Percentiles rank a stretch among this genome's conserved stretches.
These are phyloP conservation scores for Truncatella angustata DNA, from an alignment of 2,329 filamentous ascomycete genomes.

Conservation along the genomic window DNA sequence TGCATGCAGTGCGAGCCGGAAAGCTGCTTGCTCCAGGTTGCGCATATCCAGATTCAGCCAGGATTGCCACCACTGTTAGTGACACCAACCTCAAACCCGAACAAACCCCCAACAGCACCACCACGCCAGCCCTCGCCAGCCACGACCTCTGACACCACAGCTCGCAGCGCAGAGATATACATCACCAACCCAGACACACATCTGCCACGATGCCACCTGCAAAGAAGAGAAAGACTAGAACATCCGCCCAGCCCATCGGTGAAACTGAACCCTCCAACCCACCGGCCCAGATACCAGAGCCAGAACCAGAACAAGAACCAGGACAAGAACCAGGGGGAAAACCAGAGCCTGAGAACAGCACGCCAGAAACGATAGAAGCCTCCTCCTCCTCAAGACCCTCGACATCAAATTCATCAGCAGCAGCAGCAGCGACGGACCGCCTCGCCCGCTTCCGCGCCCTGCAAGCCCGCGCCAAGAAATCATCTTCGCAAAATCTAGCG, in stretches of 20 bases:
- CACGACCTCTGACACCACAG: too few species aligned
- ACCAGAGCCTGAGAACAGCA: slow-evolving; percentile 5
- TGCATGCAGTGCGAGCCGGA: too few species aligned
- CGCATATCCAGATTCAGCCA: too few species aligned
- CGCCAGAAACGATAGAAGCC: neutral
- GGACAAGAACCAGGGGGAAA: slow-evolving; percentile 18
- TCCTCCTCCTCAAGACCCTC: neutral
- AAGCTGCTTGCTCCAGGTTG: too few species aligned
- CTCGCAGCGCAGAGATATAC: neutral
- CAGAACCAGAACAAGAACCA: slow-evolving; percentile 12
- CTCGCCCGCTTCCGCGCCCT: slow-evolving; percentile 84
- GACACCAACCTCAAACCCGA: neutral
- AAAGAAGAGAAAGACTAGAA: slow-evolving; percentile 42
- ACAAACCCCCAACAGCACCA: slow-evolving; percentile 4
- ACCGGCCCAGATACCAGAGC: slow-evolving; percentile 9
- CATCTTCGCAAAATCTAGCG: slow-evolving; percentile 72
- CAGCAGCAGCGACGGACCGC: slow-evolving; percentile 59
- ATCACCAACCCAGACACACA: neutral
- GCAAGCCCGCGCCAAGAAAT: slow-evolving; percentile 74
- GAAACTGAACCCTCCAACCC: slow-evolving; percentile 18
- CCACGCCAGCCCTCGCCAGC: too few species aligned
- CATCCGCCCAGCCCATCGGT: slow-evolving; percentile 18
- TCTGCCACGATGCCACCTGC: slow-evolving; percentile 36
- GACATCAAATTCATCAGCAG: slow-evolving; percentile 15
- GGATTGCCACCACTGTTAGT: neutral